Evolutionary conservation across 768 basidiomycete species (phyloP).

Genomic region (Naganishia friedmannii): DNA sequence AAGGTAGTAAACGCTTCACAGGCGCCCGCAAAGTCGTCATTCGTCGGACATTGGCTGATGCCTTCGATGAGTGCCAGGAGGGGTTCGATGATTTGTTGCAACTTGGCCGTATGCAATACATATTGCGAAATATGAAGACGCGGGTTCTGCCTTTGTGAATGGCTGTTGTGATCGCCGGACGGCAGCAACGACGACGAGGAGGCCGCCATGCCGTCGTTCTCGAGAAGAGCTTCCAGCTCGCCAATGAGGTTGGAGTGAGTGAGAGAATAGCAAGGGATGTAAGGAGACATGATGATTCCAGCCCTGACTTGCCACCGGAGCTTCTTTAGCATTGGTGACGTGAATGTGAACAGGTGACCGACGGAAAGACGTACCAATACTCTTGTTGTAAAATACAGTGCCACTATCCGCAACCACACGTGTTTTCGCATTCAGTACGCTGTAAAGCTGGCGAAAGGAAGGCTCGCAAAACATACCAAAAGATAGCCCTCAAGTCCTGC

Average conservation of each 20-base stretch:
- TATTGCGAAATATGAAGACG: not conserved
- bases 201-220: not conserved
- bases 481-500: not conserved
- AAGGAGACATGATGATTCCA: not conserved
- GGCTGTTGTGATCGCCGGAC: not conserved
- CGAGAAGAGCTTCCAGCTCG: not conserved
- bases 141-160: not conserved
- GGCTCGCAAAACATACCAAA: not conserved
- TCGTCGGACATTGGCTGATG: not conserved
- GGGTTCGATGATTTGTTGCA: not conserved
- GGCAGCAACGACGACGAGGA: not conserved
- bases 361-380: not conserved
- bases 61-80: not conserved
- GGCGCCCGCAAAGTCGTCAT: not conserved
- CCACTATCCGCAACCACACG: not conserved
- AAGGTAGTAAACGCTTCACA: not conserved
- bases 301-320: not conserved
- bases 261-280: not conserved
- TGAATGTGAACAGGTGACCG: not conserved
- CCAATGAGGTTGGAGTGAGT: not conserved
- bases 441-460: no score
- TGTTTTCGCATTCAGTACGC: not conserved
- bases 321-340: not conserved
- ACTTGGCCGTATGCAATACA: not conserved
- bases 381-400: not conserved